Conservation (phyloP, 2,329 filamentous ascomycete species). For the Hypomyces rosellus region DNA sequence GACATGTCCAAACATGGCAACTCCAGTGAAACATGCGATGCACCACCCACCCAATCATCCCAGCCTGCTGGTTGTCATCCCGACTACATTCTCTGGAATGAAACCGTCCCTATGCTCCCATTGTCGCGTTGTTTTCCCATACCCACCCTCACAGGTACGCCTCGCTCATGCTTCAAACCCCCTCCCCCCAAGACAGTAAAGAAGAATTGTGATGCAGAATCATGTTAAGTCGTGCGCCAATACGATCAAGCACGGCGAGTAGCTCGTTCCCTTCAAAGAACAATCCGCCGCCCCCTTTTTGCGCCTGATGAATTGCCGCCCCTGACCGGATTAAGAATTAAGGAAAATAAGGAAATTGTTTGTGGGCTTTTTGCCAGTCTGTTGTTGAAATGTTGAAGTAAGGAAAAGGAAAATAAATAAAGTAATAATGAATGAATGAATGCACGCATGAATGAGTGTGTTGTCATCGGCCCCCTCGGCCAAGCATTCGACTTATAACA, state of each 20-base stretch:
- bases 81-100: too few relatives aligned
- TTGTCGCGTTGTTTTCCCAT: background rate
- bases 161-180: background rate
- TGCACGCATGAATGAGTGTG: background rate
- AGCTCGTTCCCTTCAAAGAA: too few relatives aligned
- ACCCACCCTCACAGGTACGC: background rate
- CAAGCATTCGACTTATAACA: constrained; percentile 33
- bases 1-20: too few relatives aligned
- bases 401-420: background rate
- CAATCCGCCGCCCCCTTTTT: too few relatives aligned
- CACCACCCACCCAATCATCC: too few relatives aligned
- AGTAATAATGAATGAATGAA: too few relatives aligned
- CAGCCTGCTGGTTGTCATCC: too few relatives aligned
- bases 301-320: too few relatives aligned
- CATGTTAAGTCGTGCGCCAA: background rate
- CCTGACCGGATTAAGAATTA: too few relatives aligned
- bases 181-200: background rate
- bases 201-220: background rate
- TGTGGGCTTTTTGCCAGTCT: background rate
- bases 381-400: background rate
- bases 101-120: too few relatives aligned
- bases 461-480: constrained; percentile 21
- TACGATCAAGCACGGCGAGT: background rate
- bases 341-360: too few relatives aligned
- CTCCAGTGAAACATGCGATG: too few relatives aligned